Evolutionary conservation across 2,329 filamentous ascomycete species (phyloP).

Genomic region (Verticillium klebahnii): DNA sequence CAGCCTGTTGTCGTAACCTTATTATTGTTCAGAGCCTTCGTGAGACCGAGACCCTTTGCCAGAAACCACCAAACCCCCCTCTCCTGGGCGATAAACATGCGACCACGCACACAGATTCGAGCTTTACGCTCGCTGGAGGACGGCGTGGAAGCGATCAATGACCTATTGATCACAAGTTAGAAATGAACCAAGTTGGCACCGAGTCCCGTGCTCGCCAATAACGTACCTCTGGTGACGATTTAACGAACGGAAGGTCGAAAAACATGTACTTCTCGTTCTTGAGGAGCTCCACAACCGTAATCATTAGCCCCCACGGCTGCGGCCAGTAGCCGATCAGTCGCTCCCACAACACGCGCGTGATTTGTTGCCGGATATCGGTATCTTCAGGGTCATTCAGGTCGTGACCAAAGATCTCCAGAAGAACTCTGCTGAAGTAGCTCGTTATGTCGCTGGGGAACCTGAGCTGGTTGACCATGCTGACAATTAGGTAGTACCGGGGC

Average conservation of each 20-base stretch:
- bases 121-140: constrained; percentile 4
- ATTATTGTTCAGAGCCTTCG: not conserved
- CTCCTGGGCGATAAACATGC: not conserved
- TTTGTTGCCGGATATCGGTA: constrained; percentile 80
- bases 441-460: constrained; percentile 87
- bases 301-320: constrained; percentile 91
- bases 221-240: constrained; percentile 78
- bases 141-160: constrained; percentile 13
- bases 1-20: not conserved
- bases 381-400: constrained; percentile 72
- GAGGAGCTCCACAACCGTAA: constrained; percentile 81
- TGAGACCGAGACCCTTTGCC: not conserved
- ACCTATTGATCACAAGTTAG: constrained; percentile 1
- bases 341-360: constrained; percentile 84
- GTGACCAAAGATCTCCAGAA: constrained; percentile 79
- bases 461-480: constrained; percentile 84
- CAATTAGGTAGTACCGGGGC: constrained; percentile 78
- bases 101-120: not conserved
- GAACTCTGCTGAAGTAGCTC: constrained; percentile 82
- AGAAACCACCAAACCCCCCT: not conserved
- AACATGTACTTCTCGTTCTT: constrained; percentile 90
- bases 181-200: not conserved
- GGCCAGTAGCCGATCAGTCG: constrained; percentile 83
- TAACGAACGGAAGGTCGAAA: constrained; percentile 90
- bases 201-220: not conserved